Evolutionary conservation across 225 moss, liverwort and hornwort species (phyloP), one percentile per base, ranked within the genome.

Genomic region (Takakia lepidozioides): DNA sequence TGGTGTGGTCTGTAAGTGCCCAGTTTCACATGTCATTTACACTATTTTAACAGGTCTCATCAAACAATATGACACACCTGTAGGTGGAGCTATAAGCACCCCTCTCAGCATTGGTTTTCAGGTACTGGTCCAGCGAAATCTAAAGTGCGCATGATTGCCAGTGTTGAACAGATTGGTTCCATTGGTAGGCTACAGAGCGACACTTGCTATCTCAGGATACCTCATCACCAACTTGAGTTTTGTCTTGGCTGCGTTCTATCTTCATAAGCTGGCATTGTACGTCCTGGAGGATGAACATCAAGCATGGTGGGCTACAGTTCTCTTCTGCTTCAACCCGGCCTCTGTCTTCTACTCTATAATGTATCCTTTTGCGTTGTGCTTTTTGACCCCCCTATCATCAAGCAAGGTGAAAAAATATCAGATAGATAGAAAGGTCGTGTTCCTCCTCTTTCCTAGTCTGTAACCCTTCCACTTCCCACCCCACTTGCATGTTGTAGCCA

Each of bases 301-400:
- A 48, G 87, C 82, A 48, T 53, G 79, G 58, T 56, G 62, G 53
- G 75, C 72, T 10, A 66, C 64, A 42, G 82, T 69, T 43, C 69
- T 87, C 34, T 95, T 90, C 60, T 90, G 84, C 77, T 84, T 76
- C 64, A 95, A 95, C 63, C 84, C 90, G 14, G 95, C 95, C 27
- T 90, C 95, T 13, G 79, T 67, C 1, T 95, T 95, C 67, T 95
- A 95, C 54, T 90, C 90, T 25, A 63, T 84, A 27, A 45, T 85
- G 71, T 88, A 89, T 79, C 75, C 71, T 61, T 43, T 41, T 48
- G 53, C 59, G 40, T 27, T 51, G 5, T 46, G 38, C 27, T 10
- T 36, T 23, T 21, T 29, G 23, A 3, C 8, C 30, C 16, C 10
- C 21, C 15, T 48, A n/a, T n/a, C n/a, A n/a, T n/a, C n/a, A n/a